These are phyloP conservation scores for Alternaria rosae DNA, from an alignment of 2,329 filamentous ascomycete genomes.

Conservation along the genomic window DNA sequence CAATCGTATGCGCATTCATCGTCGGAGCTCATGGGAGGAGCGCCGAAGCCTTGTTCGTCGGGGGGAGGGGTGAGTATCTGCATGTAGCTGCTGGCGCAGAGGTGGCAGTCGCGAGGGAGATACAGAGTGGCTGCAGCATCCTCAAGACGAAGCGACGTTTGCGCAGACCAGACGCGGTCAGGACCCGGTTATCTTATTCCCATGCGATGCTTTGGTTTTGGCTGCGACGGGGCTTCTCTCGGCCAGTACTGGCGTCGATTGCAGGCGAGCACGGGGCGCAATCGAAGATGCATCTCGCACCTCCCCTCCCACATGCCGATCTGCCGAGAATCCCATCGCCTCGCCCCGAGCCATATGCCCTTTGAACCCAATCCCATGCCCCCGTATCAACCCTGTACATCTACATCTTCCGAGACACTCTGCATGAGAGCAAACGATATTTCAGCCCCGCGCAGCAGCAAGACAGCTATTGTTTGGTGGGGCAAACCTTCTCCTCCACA, in stretches of 20 bases:
- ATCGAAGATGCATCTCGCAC: constrained; percentile 8
- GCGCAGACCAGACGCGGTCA: neutral
- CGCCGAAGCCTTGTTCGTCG: constrained; percentile 17
- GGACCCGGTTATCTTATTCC: neutral
- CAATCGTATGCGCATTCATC: constrained; percentile 29
- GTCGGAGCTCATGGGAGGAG: constrained; percentile 4
- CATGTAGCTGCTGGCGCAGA: constrained; percentile 5
- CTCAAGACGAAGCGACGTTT: neutral
- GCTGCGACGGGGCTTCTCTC: constrained; percentile 13
- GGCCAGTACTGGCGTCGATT: constrained; percentile 47
- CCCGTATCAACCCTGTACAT: neutral
- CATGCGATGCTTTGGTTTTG: constrained; percentile 1
- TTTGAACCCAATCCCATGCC: neutral
- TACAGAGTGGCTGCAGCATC: constrained; percentile 3
- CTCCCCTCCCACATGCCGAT: constrained; percentile 2
- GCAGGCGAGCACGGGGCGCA: neutral
- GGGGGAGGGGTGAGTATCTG: constrained; percentile 24
- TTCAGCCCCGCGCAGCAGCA: neutral
- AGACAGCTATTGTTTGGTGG: neutral
- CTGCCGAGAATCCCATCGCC: constrained; percentile 5
- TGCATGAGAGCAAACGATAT: neutral
- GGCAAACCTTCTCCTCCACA: neutral
- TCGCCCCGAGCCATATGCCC: neutral
- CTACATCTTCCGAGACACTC: neutral
- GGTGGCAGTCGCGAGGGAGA: constrained; percentile 3